Base-by-base conservation (phyloP, 2,329 filamentous ascomycete genomes). In the Paecilomyces sp. region DNA sequence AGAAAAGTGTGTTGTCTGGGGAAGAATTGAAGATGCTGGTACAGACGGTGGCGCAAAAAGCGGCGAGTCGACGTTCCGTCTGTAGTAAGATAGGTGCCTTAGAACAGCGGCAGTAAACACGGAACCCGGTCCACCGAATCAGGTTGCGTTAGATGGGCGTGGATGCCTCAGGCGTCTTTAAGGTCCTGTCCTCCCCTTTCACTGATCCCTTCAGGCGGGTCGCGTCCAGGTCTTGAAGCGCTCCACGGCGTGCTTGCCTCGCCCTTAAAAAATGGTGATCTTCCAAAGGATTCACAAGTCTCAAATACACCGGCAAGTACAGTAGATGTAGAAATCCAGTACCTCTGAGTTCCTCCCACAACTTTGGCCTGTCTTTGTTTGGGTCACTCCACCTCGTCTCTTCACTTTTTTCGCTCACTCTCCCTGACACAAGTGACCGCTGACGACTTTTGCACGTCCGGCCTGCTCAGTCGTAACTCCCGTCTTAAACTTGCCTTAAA, bases 401-500 rank as follows among this genome's bases (percentile, higher is more conserved):
- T 18, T 22, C 30, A 22, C 22, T 22, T 36, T 55, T 53, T 55
- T 55, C 25, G 25, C 25, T 33, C 31, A 33, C 58, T 34, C 55
- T 57, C 51, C 58, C 54, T 25, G 30, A 57, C 34, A 52, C n/a
- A 18, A 33, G 54, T 55, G 30, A 55, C 54, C 28, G 33, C 54
- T 34, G 54, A 55, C 57, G 54, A 61, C 60, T 59, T 54, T 60
- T 60, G 60, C 63, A 57, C 60, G 66, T 64, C 60, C 61, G 60
- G 61, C 59, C 59, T 60, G 59, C 61, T 64, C 50, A 34, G 57
- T 60, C 36, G 60, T 61, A 58, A 58, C 60, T 50, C 30, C 55
- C 50, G 55, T 60, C 52, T 56, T 47, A 47, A 66, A 63, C 65
- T 65, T 68, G 66, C 62, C 66, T 72, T 70, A 66, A 61, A 65